A percentile compares a stretch with the other conserved stretches of the same genome.
Evolutionary conservation across 2,329 filamentous ascomycete species (phyloP).

Genomic region (Pyrenochaeta sp.): DNA sequence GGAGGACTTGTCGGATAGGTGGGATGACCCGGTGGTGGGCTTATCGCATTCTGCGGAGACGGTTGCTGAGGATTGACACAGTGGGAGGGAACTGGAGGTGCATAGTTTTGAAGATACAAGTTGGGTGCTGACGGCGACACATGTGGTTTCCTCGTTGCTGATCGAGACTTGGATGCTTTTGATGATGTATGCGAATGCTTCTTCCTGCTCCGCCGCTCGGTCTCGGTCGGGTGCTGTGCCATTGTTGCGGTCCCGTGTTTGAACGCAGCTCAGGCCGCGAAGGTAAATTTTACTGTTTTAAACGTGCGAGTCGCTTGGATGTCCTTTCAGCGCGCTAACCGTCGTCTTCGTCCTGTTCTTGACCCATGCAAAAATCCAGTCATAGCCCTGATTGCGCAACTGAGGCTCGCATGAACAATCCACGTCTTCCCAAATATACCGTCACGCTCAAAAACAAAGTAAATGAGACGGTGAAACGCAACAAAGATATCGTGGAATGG

Average conservation of each 20-base stretch:
- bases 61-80: conserved; percentile 16
- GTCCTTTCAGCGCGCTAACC: conserved; percentile 23
- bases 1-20: conserved; percentile 24
- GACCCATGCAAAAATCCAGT: conserved; percentile 22
- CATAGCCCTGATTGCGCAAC: conserved; percentile 24
- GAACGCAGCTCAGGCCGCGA: background rate
- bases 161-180: conserved; percentile 23
- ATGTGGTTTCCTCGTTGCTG: conserved; percentile 21
- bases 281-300: background rate
- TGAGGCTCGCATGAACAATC: conserved; percentile 14
- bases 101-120: conserved; percentile 22
- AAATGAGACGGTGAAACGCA: conserved; percentile 7
- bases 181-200: conserved; percentile 28
- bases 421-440: background rate
- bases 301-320: conserved; percentile 2
- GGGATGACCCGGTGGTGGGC: conserved; percentile 14
- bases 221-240: conserved; percentile 21
- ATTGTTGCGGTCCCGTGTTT: conserved; percentile 12
- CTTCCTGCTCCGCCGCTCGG: conserved; percentile 28
- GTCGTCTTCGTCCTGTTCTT: conserved; percentile 23
- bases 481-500: conserved; percentile 15
- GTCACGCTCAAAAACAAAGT: background rate
- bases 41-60: conserved; percentile 6
- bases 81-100: conserved; percentile 22
- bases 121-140: conserved; percentile 22